These are phyloP conservation scores for Hibiscus mutabilis DNA, from an alignment of 345 rosid species.

Conservation along the genomic window DNA sequence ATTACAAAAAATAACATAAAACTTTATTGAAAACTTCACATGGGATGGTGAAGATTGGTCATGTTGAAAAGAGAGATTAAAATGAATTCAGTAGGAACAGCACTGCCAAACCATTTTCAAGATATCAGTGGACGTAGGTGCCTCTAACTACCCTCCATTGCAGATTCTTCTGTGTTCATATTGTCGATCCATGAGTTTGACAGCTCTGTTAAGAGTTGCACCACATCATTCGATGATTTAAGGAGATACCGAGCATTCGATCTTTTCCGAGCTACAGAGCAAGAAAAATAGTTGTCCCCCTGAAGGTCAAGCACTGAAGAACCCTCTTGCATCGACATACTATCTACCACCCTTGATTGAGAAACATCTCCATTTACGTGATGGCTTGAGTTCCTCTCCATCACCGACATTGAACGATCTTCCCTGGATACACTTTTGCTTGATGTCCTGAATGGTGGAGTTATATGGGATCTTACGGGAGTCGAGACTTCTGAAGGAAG, in stretches of 20 bases:
- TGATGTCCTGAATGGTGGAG: slow-evolving; percentile 16
- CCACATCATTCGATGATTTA: slow-evolving; percentile 37
- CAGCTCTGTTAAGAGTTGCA: slow-evolving; percentile 29
- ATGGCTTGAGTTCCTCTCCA: slow-evolving; percentile 17
- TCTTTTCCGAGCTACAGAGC: slow-evolving; percentile 44
- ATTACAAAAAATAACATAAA: not conserved
- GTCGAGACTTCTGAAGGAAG: slow-evolving; percentile 28
- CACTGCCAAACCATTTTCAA: not conserved
- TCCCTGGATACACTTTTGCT: slow-evolving; percentile 17
- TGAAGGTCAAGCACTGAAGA: slow-evolving; percentile 48
- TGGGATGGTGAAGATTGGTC: not conserved
- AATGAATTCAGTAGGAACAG: not conserved
- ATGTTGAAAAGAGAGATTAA: no score
- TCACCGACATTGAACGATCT: slow-evolving; percentile 30
- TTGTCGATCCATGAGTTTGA: slow-evolving; percentile 7
- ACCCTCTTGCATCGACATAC: slow-evolving; percentile 32
- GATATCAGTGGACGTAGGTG: not conserved
- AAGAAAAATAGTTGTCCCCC: slow-evolving; percentile 50
- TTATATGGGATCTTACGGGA: slow-evolving; percentile 4
- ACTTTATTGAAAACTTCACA: not conserved
- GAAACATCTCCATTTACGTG: slow-evolving; percentile 18
- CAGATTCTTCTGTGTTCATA: not conserved
- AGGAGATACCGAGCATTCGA: slow-evolving; percentile 46
- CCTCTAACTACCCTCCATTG: not conserved
- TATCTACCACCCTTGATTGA: slow-evolving; percentile 24